Conservation (phyloP, 2,329 filamentous ascomycete species). For the Fusarium bactridioides region DNA sequence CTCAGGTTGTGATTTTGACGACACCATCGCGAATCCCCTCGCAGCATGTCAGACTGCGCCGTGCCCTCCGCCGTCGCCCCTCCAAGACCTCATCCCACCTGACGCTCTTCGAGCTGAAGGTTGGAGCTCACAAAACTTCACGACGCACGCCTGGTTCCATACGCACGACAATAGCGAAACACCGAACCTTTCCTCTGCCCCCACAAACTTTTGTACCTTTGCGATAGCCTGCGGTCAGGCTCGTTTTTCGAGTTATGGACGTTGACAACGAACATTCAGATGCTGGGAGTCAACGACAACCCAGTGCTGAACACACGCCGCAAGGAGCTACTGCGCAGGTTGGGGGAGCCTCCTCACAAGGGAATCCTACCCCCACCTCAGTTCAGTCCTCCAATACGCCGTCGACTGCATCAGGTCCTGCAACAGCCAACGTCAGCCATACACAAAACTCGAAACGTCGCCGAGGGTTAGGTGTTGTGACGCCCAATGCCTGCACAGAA, state of each 20-base stretch:
- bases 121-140: conserved; percentile 10
- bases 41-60: conserved; percentile 42
- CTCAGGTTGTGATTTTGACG: conserved; percentile 18
- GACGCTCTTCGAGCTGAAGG: conserved; percentile 29
- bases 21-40: conserved; percentile 18
- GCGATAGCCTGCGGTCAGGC: conserved; percentile 13
- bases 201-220: neutral
- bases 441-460: conserved; percentile 58
- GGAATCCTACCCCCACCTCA: conserved; percentile 44
- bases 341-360: conserved; percentile 38
- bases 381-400: conserved; percentile 41
- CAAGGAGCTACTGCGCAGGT: conserved; percentile 39
- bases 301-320: conserved; percentile 47
- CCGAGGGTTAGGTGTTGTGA: conserved; percentile 64
- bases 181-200: neutral
- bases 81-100: conserved; percentile 28
- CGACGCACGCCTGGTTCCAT: neutral
- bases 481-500: conserved; percentile 68
- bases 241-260: conserved; percentile 41
- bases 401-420: conserved; percentile 33
- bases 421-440: conserved; percentile 30
- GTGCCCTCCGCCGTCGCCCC: conserved; percentile 26
- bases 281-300: conserved; percentile 42
- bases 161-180: conserved; percentile 2
- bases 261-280: conserved; percentile 44